Conservation (phyloP, 2,329 filamentous ascomycete genomes). For the Ophidiomyces ophidiicola region DNA sequence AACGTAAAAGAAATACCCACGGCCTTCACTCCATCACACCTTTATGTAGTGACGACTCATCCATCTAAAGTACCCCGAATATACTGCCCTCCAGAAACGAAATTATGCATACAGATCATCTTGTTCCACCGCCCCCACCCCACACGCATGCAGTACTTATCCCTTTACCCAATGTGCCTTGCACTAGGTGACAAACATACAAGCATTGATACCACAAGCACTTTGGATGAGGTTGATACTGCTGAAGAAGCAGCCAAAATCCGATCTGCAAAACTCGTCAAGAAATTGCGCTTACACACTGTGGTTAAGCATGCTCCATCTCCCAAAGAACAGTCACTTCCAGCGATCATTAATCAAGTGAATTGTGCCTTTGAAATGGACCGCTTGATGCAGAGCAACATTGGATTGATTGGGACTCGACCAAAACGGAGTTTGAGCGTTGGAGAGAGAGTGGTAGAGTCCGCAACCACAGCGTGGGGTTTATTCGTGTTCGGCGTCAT, state of each 20-base stretch:
- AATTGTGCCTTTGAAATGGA: constrained; percentile 93
- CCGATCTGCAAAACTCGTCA: constrained; percentile 55
- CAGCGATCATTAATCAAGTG: constrained; percentile 77
- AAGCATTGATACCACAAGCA: constrained; percentile 24
- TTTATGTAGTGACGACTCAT: constrained; percentile 47
- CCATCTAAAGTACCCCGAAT: constrained; percentile 54
- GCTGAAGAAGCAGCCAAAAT: constrained; percentile 59
- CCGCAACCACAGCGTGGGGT: constrained; percentile 74
- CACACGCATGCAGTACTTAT: constrained; percentile 90
- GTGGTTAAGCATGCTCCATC: constrained; percentile 66
- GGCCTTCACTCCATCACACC: constrained; percentile 54
- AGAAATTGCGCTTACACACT: constrained; percentile 80
- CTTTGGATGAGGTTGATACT: constrained; percentile 51
- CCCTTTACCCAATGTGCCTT: constrained; percentile 74
- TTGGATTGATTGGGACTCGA: constrained; percentile 67
- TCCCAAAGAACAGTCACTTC: constrained; percentile 67
- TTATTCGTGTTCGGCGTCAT: constrained; percentile 57
- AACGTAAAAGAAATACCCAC: constrained; percentile 47
- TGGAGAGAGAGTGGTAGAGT: constrained; percentile 86
- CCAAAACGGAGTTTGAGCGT: constrained; percentile 80
- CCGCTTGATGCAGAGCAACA: constrained; percentile 74
- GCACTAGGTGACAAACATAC: constrained; percentile 62
- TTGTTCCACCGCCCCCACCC: constrained; percentile 79
- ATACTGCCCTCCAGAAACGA: constrained; percentile 51
- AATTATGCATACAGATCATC: constrained; percentile 70